A percentile compares a stretch with the other conserved stretches of the same genome.
Evolutionary conservation across 805 yeast species (phyloP).

Genomic region (Kodamaea laetipori): DNA sequence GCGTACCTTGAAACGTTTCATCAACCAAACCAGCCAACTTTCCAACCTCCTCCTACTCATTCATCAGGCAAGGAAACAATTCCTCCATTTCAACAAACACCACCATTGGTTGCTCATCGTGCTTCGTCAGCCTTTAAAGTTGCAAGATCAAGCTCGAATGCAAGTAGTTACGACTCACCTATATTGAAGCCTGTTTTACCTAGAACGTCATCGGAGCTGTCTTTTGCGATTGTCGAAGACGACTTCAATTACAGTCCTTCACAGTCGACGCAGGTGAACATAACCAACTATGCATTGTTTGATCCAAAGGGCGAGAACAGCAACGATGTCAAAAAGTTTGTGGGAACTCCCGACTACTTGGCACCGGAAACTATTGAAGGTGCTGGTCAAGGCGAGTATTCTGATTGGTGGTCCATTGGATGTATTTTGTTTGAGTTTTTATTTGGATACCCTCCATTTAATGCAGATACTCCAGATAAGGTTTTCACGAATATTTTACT

Average conservation of each 20-base stretch:
- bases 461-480: constrained; percentile 71
- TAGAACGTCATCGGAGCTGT: constrained; percentile 56
- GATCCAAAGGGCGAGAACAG: constrained; percentile 61
- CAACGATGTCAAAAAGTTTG: constrained; percentile 62
- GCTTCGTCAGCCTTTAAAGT: constrained; percentile 13
- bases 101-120: constrained; percentile 13
- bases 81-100: constrained; percentile 8
- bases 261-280: constrained; percentile 20
- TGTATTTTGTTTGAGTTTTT: constrained; percentile 90
- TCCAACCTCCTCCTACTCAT: constrained; percentile 7
- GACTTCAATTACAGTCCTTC: constrained; percentile 39
- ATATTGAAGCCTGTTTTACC: constrained; percentile 20
- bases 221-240: constrained; percentile 57
- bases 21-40: constrained; percentile 3
- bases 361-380: constrained; percentile 96
- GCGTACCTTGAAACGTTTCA: constrained; percentile 17
- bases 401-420: constrained; percentile 99
- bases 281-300: constrained; percentile 58
- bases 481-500: constrained; percentile 81
- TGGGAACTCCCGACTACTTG: constrained; percentile 96
- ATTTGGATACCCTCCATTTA: constrained; percentile 95
- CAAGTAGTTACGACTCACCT: constrained; percentile 32
- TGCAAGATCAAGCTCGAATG: constrained; percentile 33
- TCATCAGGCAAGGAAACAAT: constrained; percentile 3
- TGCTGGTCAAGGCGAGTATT: constrained; percentile 73